Conservation (phyloP, 352 stramenopile genomes). For the Thalassiosira delicatula region DNA sequence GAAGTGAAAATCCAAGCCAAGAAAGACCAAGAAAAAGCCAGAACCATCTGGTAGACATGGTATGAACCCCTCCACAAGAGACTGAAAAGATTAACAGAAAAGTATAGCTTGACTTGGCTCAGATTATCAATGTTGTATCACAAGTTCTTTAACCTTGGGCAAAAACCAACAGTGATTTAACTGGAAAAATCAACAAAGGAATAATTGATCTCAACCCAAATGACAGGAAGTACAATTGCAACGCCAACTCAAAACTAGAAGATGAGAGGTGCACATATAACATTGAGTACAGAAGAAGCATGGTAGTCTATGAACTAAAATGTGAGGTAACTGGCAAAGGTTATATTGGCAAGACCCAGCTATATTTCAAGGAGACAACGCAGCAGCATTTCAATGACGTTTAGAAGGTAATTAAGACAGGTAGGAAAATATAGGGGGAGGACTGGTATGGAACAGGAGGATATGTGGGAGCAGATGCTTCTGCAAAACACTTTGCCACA, state of each 20-base stretch:
- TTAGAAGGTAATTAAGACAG: neutral
- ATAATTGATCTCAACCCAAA: neutral
- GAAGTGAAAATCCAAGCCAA: no score
- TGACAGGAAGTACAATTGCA: neutral
- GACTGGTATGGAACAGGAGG: neutral
- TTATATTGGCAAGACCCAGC: slow-evolving; percentile 9
- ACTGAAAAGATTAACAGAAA: slow-evolving; percentile 18
- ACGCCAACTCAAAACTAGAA: neutral
- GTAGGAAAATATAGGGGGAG: neutral
- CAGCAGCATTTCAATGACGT: neutral
- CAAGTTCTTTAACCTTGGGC: neutral
- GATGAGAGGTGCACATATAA: neutral
- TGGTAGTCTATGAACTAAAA: neutral
- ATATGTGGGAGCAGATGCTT: neutral
- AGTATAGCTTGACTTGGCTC: slow-evolving; percentile 26
- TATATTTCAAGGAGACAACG: neutral
- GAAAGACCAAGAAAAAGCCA: slow-evolving; percentile 15
- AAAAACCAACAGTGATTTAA: neutral
- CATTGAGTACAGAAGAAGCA: neutral
- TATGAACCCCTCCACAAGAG: slow-evolving; percentile 3
- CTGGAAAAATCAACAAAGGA: slow-evolving; percentile 26
- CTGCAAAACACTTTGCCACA: neutral
- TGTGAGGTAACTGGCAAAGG: neutral
- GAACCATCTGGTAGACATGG: slow-evolving; percentile 40
- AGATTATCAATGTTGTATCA: slow-evolving; percentile 22